A percentile compares a stretch with the other conserved stretches of the same genome.
Evolutionary conservation across 345 rosid species (phyloP).

Genomic region (Kandelia obovata): DNA sequence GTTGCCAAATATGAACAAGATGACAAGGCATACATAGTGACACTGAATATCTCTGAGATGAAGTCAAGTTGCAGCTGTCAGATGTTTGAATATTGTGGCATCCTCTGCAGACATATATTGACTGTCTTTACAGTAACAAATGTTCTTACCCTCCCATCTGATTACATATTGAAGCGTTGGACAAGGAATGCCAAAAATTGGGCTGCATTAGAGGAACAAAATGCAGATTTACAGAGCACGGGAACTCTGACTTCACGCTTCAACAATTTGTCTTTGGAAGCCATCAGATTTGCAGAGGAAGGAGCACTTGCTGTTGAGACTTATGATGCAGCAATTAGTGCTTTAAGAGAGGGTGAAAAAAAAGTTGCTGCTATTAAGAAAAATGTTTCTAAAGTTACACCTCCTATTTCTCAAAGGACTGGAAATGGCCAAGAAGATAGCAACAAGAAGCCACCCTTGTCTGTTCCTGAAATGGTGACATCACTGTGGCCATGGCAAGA

Average conservation of each 20-base stretch:
- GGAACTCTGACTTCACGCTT: slow-evolving; percentile 49
- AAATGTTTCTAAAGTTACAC: slow-evolving; percentile 35
- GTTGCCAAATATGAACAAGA: slow-evolving; percentile 63
- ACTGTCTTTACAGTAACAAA: slow-evolving; percentile 68
- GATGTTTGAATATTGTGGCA: slow-evolving; percentile 65
- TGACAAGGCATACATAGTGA: slow-evolving; percentile 51
- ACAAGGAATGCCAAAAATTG: slow-evolving; percentile 53
- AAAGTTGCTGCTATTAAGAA: slow-evolving; percentile 43
- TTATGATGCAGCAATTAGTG: slow-evolving; percentile 39
- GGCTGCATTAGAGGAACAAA: slow-evolving; percentile 40
- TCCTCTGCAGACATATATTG: slow-evolving; percentile 59
- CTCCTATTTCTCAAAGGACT: slow-evolving; percentile 36
- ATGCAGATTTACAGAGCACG: slow-evolving; percentile 29
- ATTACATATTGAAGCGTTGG: slow-evolving; percentile 59
- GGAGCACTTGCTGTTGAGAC: slow-evolving; percentile 56
- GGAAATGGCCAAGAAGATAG: slow-evolving; percentile 41
- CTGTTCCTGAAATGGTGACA: slow-evolving; percentile 38
- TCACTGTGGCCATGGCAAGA: slow-evolving; percentile 67
- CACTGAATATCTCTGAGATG: slow-evolving; percentile 41
- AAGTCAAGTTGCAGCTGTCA: slow-evolving; percentile 61
- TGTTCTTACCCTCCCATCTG: slow-evolving; percentile 58
- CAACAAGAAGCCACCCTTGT: slow-evolving; percentile 32
- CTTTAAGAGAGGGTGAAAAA: slow-evolving; percentile 46
- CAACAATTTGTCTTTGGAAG: slow-evolving; percentile 51
- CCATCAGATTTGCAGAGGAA: slow-evolving; percentile 55